Evolutionary conservation across 2,329 filamentous ascomycete genomes (phyloP), one percentile per base, ranked within the genome.

Genomic region (Hymenoscyphus repandus): DNA sequence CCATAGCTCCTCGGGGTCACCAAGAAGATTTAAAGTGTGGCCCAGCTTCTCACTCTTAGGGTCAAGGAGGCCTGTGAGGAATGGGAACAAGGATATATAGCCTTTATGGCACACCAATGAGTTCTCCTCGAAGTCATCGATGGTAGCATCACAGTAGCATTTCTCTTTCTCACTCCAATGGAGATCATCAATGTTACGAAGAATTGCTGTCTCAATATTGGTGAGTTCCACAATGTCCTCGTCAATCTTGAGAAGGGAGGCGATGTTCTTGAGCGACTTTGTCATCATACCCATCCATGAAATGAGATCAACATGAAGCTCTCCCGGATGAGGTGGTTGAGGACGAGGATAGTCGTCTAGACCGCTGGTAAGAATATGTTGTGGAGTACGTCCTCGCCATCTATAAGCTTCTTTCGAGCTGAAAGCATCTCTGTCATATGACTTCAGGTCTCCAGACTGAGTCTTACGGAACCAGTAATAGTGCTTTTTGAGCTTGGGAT

Each of bases 231-330:
- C 77, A 0, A 79, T 84, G 59, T 97, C 92, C 32, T 96, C 90
- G 0, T 72, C 70, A 58, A 90, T 79, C 42, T 80, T 84, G n/a
- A 97, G 77, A 22, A 83, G 80, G 41, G 80, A 73, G 1, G 90
- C 89, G 60, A 96, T 88, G 59, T 86, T 88, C 62, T 83, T 78
- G 49, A 99, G 80, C n/a, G 87, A 86, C 58, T 86, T 83, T 37
- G 88, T 86, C 89, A 96, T 95, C 73, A 96, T 82, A n/a, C 92
- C 93, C 71, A 99, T 87, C 93, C 93, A 99, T 47, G 88, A 88
- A 68, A 99, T 87, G 48, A 97, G 77, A 69, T 99, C 93, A 30
- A 95, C 85, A 68, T 99, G 92, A 45, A 99, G 79, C 79, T 99
- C 93, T 63, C 90, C 92, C 0, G 93, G 92, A 68, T 96, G 91